Base-by-base conservation (phyloP, 2,329 filamentous ascomycete species). In the Claviceps sp. region DNA sequence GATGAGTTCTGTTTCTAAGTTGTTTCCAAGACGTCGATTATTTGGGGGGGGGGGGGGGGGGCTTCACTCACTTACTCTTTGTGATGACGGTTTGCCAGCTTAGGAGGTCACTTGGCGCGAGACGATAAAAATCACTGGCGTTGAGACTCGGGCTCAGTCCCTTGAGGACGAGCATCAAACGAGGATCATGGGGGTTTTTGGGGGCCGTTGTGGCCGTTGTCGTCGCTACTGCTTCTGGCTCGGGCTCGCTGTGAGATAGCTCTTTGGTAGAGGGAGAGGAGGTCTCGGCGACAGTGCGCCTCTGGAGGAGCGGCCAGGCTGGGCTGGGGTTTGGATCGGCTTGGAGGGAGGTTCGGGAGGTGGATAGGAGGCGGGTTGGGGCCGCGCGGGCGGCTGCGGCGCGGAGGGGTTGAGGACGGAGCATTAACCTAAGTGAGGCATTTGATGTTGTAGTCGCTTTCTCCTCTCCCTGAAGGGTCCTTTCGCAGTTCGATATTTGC, bases 111-210 rank as follows among this genome's bases (percentile, higher is more conserved):
- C 75, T 77, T 1, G 76, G 76, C 5, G 80, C 74, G 18, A 89
- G 66, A 52, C 85, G 81, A 56, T 79, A 75, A 66, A 91, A 90
- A 67, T 91, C 86, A 57, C 76, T 77, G 58, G 83, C 77, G 20
- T 72, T 71, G 44, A 90, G 72, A 20, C 77, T 74, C 52, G 73
- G 74, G 59, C 77, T 79, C 6, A 79, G 74, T 41, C 78, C 76
- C 20, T 71, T 71, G 40, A 89, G 67, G 43, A 82, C 70, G 42
- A 90, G 71, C 59, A 74, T 71, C 54, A 57, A 38, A 22, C 51
- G 55, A 20, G 50, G 20, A 47, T 53, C 54, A 18, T 47, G 41
- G 38, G 47, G 41, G 3, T 3, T 8, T n/a, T 30, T 8, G 9
- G 5, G 3, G 6, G 13, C 3, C 13, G 3, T 6, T 18, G 43